Evolutionary conservation across 805 yeast genomes (phyloP), one percentile per base, ranked within the genome.

Genomic region (Ogataea parapolymorpha): DNA sequence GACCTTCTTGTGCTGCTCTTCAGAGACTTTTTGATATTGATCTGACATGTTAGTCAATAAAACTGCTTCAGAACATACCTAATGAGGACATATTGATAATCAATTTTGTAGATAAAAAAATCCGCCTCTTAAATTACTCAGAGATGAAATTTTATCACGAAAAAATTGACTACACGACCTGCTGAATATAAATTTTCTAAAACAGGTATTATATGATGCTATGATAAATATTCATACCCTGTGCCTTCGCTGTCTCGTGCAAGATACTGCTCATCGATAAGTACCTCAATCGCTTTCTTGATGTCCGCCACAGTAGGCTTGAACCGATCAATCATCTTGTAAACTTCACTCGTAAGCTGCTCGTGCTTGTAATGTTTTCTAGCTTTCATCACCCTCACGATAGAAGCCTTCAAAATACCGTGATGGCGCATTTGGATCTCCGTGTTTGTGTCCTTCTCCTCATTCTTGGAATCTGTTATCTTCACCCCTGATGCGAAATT

Each of bases 341-440:
- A 81, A 30, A 90, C 91, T 62, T 91, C 98, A 53, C 84, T 86
- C 30, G 89, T 81, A 55, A 91, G 73, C 41, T 80, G 82, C 35
- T 82, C 84, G 59, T 90, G 97, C 49, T 79, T 78, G 54, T 87
- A 70, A 32, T 72, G 73, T 62, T 89, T 85, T 58, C 96, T 76
- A 1, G 96, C 90, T 68, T 91, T 91, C 98, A 91, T 93, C 58
- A 91, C 86, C 55, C 99, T 77, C 28, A 91, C 98, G 65, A 93
- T 88, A 56, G 95, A 86, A 2, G 98, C 96, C 58, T 88, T 86
- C 54, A 93, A 71, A 66, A 82, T 82, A 58, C 85, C 80, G 45
- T 58, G 63, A 23, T 62, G 61, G 65, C 83, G 84, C 59, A 96
- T 77, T 38, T 57, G 63, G 30, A 63, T 56, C 46, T 89, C 89